Conservation (phyloP, 106 monocot genomes). For the Iris macrosiphon region DNA sequence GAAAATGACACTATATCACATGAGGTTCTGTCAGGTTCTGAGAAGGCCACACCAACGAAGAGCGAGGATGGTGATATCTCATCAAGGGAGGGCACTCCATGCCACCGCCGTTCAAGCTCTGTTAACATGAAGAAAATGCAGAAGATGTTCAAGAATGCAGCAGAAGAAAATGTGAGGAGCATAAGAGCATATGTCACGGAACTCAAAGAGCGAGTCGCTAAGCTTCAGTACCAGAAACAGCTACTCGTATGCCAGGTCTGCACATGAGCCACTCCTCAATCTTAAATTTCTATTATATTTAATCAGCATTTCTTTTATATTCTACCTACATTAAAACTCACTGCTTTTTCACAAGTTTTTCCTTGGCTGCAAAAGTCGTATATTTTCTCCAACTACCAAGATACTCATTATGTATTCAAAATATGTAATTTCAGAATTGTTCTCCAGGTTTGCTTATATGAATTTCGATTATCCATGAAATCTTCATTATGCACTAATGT, state of each 20-base stretch:
- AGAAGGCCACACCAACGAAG: slow-evolving; percentile 57
- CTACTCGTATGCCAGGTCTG: slow-evolving; percentile 88
- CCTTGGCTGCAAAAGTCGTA: background rate
- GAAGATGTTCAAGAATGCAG: slow-evolving; percentile 94
- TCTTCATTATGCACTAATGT: too few species aligned
- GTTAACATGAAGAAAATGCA: slow-evolving; percentile 98
- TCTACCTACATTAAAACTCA: too few species aligned
- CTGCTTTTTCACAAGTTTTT: background rate
- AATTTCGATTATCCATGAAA: too few species aligned
- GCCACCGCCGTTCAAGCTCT: slow-evolving; percentile 64
- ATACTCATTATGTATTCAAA: background rate
- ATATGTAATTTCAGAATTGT: too few species aligned
- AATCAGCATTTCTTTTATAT: background rate
- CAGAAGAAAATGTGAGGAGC: slow-evolving; percentile 85
- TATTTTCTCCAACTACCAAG: background rate
- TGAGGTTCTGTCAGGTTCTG: slow-evolving; percentile 24
- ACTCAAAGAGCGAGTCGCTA: slow-evolving; percentile 87
- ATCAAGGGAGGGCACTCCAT: slow-evolving; percentile 73
- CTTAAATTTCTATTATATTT: background rate
- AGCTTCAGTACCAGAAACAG: slow-evolving; percentile 97
- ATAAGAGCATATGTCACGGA: slow-evolving; percentile 93
- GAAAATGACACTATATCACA: slow-evolving; percentile 18
- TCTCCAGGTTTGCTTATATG: too few species aligned
- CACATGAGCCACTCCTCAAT: background rate
- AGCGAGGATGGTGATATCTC: slow-evolving; percentile 60